Base-by-base conservation (phyloP, 1,139 yeast species). In the Saccharomyces hybrid region DNA sequence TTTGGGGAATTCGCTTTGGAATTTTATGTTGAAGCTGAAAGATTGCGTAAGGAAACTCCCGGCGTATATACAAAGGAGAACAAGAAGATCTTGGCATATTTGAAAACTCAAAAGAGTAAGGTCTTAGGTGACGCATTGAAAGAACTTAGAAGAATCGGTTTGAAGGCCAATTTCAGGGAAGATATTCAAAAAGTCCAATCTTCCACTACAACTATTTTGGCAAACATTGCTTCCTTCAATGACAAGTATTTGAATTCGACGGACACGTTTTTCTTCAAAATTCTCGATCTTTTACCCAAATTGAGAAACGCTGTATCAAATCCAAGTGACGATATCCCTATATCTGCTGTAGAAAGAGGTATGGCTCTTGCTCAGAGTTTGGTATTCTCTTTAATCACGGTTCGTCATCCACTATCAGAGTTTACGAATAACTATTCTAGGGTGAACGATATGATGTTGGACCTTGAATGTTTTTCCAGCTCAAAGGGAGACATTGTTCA, bases 311-410 rank as follows among this genome's bases (percentile, higher is more conserved):
- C 88, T 2, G 83, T 84, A 16, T 71, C 82, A 1, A 75, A 77
- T 38, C 81, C 83, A 16, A 78, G 83, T 16, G 86, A 81, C 11
- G 98, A 90, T 64, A 83, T 89, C 21, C 95, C 96, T 1, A 78
- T 78, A 24, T 75, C 80, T 1, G 96, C 88, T 66, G 79, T 88
- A 42, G 86, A 82, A 58, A 85, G 84, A 61, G 96, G 90, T 47
- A 73, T 89, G 62, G 89, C 93, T 2, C 83, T 84, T n/a, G 75
- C 83, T 7, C 98, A 93, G 63, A 86, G 88, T 67, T 70, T 89
- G 53, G 69, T 89, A 7, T 81, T 76, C 63, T 76, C 77, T 8
- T 72, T 80, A 62, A 77, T 80, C 42, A 75, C 77, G 8, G 75
- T 77, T 28, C 76, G 88, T 60, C 70, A 71, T 14, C 80, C 84